Conservation (phyloP, 129 eudicot species). For the Centaurea solstitialis region DNA sequence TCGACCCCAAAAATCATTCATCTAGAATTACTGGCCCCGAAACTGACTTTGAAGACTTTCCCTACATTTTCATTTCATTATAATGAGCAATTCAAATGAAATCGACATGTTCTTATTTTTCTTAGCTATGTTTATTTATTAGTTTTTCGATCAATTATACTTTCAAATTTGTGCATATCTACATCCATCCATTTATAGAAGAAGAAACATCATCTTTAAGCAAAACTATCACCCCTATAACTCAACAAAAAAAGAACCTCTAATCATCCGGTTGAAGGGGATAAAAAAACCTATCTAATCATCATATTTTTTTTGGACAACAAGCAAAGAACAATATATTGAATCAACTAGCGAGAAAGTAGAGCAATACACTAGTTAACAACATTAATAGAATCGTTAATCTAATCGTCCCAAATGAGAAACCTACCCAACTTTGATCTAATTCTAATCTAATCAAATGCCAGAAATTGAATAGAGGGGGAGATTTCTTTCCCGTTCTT, state of each 20-base stretch:
- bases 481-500: no score
- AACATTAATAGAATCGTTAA: no score
- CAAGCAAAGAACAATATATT: no score
- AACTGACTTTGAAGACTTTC: background rate
- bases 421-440: no score
- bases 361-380: no score
- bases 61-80: background rate
- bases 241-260: background rate
- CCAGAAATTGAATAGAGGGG: no score
- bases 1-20: background rate
- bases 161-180: background rate
- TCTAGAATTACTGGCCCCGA: background rate
- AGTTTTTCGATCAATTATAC: background rate
- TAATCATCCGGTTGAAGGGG: no score
- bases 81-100: background rate
- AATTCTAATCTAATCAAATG: no score
- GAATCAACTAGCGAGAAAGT: no score
- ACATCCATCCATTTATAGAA: background rate
- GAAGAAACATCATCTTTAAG: background rate
- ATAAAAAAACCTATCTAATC: no score
- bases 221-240: background rate
- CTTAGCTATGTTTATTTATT: background rate
- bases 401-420: no score
- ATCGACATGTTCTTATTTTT: background rate
- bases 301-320: no score